Base-by-base conservation (phyloP, 768 basidiomycete genomes). In the Megacollybia marginata region DNA sequence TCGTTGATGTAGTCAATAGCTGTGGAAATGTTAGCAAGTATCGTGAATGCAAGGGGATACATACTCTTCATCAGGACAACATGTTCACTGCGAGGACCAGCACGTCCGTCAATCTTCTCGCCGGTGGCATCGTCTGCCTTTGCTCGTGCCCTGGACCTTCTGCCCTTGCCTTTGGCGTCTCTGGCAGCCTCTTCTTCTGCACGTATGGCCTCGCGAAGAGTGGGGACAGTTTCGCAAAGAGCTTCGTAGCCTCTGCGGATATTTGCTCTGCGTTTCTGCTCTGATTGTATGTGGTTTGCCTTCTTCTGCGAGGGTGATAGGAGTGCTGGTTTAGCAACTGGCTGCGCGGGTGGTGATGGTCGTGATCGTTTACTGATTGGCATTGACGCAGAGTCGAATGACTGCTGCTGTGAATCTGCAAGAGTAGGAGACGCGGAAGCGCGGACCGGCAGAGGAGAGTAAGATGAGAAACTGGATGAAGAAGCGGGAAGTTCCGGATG, bases 201-300 rank as follows among this genome's bases (percentile, higher is more conserved):
- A 44, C 75, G 69, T 36, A 92, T 88, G 0, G 91, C 91, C 56
- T 89, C 90, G 15, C 83, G 68, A 34, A 96, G 72, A 2, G 88
- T 73, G 9, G 93, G 93, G 0, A 96, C 84, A 23, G 81, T 79
- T 20, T 85, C 84, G 59, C 92, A 93, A 0, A 96, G 73, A 7
- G 85, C 82, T 57, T 94, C 92, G 62, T 95, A 95, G 10, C 92
- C 93, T 35, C 83, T 69, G 10, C 91, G 76, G 47, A 96, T 95
- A 58, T 92, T 93, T 12, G 90, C 90, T 32, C 93, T 80, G 20
- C 93, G 83, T 65, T 94, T 94, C 70, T 95, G 92, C 69, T 96
- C 93, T 2, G 85, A 88, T 57, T 90, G 87, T 55, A 96, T 95
- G 60, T 96, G 92, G 58, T 94, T 94, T 36, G 86, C 86, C 62